These are phyloP conservation scores for Arthrobotrys megalospora DNA, from an alignment of 2,329 filamentous ascomycete genomes.

Conservation along the genomic window DNA sequence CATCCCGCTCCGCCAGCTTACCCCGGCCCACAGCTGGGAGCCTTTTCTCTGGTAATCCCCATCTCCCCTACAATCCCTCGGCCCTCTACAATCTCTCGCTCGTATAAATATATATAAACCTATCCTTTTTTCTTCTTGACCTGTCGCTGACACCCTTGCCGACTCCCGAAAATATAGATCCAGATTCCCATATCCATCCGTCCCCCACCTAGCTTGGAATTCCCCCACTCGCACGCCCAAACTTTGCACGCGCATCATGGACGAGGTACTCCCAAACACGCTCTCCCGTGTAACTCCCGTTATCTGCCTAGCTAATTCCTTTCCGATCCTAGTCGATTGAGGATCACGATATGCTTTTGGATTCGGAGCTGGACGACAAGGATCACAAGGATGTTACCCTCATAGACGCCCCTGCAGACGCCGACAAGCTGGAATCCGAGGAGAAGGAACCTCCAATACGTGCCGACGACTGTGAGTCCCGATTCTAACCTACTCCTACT, in stretches of 20 bases:
- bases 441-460: constrained; percentile 71
- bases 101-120: background rate
- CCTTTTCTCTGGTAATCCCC: background rate
- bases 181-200: background rate
- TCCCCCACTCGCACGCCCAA: constrained; percentile 2
- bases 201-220: constrained; percentile 31
- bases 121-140: constrained; percentile 2
- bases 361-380: constrained; percentile 73
- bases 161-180: constrained; percentile 22
- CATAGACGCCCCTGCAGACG: constrained; percentile 75
- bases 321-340: constrained; percentile 32
- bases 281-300: background rate
- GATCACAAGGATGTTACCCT: constrained; percentile 74
- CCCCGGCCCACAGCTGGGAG: constrained; percentile 18
- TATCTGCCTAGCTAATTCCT: background rate
- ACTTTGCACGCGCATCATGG: constrained; percentile 47
- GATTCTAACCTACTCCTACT: background rate
- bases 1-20: constrained; percentile 5
- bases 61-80: background rate
- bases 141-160: constrained; percentile 8
- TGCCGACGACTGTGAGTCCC: constrained; percentile 73
- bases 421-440: constrained; percentile 72
- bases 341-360: constrained; percentile 71
- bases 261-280: constrained; percentile 34
- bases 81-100: background rate